phyloP scores from a whole-genome alignment of 495 filamentous ascomycete genomes.

The Tuber brumale region DNA sequence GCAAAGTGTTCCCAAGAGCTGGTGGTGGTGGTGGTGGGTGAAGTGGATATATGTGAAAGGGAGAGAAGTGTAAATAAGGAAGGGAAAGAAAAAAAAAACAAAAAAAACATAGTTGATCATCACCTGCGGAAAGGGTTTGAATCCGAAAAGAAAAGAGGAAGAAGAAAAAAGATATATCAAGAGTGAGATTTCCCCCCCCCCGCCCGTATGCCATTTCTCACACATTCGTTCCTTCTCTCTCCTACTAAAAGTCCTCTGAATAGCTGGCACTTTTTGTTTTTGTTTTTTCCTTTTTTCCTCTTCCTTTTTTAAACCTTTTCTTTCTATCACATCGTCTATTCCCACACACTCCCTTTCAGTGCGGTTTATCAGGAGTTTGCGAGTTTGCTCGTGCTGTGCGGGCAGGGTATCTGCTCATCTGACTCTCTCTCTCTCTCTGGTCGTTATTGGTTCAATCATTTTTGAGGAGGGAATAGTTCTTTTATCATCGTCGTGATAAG shows the following conservation, averaged over 20 bases:
- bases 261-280: neutral
- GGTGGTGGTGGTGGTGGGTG: constrained; percentile 1
- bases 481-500: neutral
- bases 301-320: neutral
- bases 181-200: constrained; percentile 23
- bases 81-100: neutral
- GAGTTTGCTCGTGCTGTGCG: neutral
- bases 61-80: neutral
- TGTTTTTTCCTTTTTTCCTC: neutral
- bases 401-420: neutral
- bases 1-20: constrained; percentile 18
- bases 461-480: neutral
- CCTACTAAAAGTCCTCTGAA: constrained; percentile 17
- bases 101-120: constrained; percentile 23
- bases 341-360: neutral
- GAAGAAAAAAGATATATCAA: constrained; percentile 25
- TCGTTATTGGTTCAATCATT: neutral
- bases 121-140: constrained; percentile 7
- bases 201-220: constrained; percentile 7
- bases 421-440: neutral
- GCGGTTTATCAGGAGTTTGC: neutral
- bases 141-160: neutral
- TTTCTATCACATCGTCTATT: constrained; percentile 10
- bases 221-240: constrained; percentile 11
- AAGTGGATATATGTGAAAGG: neutral